A percentile compares a stretch with the other conserved stretches of the same genome.
Evolutionary conservation across 2,329 filamentous ascomycete species (phyloP).

Genomic region (Diplodia intermedia): DNA sequence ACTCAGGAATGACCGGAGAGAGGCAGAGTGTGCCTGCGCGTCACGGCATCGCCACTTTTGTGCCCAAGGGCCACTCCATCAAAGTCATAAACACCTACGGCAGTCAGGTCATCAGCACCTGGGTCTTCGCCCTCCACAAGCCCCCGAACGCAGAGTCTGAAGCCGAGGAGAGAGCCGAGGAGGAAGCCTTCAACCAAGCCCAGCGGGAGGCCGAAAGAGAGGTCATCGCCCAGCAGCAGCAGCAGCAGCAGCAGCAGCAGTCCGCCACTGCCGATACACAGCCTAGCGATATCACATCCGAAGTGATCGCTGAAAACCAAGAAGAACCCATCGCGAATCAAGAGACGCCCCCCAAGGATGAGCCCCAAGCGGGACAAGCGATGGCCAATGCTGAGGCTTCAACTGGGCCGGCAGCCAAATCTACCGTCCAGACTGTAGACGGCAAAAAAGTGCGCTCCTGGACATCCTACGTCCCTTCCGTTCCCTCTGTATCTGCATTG

Average conservation of each 20-base stretch:
- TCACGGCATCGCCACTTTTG: conserved; percentile 59
- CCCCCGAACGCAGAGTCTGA: conserved; percentile 45
- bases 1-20: conserved; percentile 47
- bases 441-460: conserved; percentile 21
- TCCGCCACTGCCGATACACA: not conserved
- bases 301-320: not conserved
- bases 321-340: not conserved
- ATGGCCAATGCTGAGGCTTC: not conserved
- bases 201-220: conserved; percentile 35
- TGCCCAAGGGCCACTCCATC: conserved; percentile 56
- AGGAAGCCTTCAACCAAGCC: conserved; percentile 34
- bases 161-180: conserved; percentile 41
- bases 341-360: not conserved
- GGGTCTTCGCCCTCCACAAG: conserved; percentile 57
- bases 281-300: conserved; percentile 27
- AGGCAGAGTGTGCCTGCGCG: conserved; percentile 57
- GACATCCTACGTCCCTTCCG: conserved; percentile 35
- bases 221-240: conserved; percentile 36
- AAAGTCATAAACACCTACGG: conserved; percentile 60
- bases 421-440: conserved; percentile 36
- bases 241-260: conserved; percentile 37
- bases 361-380: not conserved
- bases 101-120: conserved; percentile 58
- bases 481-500: conserved; percentile 2
- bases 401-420: conserved; percentile 34